These are phyloP conservation scores for Sarocladiaceae sp. DNA, from an alignment of 2,329 filamentous ascomycete species.

Conservation along the genomic window DNA sequence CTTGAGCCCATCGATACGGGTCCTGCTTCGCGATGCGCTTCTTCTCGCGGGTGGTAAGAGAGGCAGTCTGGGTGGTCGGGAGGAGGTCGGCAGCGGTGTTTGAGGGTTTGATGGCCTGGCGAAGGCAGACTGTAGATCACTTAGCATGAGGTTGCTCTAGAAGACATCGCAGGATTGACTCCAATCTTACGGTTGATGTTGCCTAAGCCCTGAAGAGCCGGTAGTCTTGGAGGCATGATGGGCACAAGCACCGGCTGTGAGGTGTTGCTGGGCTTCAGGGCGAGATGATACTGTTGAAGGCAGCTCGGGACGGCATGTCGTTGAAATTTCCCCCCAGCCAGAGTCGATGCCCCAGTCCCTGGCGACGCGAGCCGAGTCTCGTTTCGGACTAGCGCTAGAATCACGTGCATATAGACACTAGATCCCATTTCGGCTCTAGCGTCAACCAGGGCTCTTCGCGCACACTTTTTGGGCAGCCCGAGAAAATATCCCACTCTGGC, in stretches of 20 bases:
- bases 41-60: constrained; percentile 55
- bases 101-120: constrained; percentile 41
- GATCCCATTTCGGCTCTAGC: constrained; percentile 18
- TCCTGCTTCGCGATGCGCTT: constrained; percentile 65
- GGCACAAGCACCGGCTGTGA: constrained; percentile 13
- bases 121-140: constrained; percentile 48
- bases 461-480: constrained; percentile 26
- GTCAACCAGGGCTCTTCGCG: constrained; percentile 29
- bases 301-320: constrained; percentile 6
- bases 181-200: constrained; percentile 51
- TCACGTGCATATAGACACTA: constrained; percentile 29
- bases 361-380: constrained; percentile 1
- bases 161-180: too few species aligned
- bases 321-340: constrained; percentile 12
- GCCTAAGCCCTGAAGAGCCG: constrained; percentile 52
- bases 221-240: constrained; percentile 63
- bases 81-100: constrained; percentile 45
- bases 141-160: not conserved
- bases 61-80: constrained; percentile 58
- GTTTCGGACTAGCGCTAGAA: constrained; percentile 13
- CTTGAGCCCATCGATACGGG: constrained; percentile 75
- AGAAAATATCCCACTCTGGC: not conserved
- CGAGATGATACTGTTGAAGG: constrained; percentile 1
- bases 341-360: not conserved
- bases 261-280: not conserved